Base-by-base conservation (phyloP, 2,329 filamentous ascomycete species). In the Epichloe elymi region DNA sequence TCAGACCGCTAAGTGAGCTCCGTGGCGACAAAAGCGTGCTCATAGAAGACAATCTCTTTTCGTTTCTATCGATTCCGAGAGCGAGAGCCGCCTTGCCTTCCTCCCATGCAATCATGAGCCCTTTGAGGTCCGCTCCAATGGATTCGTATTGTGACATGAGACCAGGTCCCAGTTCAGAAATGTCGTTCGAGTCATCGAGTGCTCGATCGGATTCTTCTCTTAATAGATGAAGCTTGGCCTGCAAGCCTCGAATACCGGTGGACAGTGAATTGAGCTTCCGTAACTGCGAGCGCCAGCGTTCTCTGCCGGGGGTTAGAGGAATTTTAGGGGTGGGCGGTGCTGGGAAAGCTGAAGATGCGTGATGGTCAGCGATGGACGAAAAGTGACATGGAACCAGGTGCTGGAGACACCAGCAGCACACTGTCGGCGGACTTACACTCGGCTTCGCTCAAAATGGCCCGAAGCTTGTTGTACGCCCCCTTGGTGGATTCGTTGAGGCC, bases 91-190 rank as follows among this genome's bases (percentile, higher is more conserved):
- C 79, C 65, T 86, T 91, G 48, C 91, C 93, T 49, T 85, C 79
- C 60, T 94, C 88, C 90, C 90, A 95, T 56, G 88, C 86, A 55
- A 85, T 77, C 67, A 90, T 81, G 47, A 95, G 71, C 42, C 83
- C 79, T 63, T 85, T 85, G 43, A 98, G 75, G 61, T 98, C 93
- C 26, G 83, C 75, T 3, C 93, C 93, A 56, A 98, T 94, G 4
- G 89, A 91, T 51, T 98, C 93, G 66, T 97, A 98, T 61, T 97
- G 93, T 20, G 82, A 71, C 75, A 95, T 83, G 39, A 97, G 75
- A 55, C 82, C 83, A 0, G 83, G 78, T 0, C 86, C 88, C 15
- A 95, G 76, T 57, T 95, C 86, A 4, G 81, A 80, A 17, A 87
- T 80, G 58, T 84, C 80, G 53, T 76, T 74, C 38, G 86, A 82